Evolutionary conservation across 2,329 filamentous ascomycete genomes (phyloP), one percentile per base, ranked within the genome.

Genomic region (Sarocladiaceae sp.): DNA sequence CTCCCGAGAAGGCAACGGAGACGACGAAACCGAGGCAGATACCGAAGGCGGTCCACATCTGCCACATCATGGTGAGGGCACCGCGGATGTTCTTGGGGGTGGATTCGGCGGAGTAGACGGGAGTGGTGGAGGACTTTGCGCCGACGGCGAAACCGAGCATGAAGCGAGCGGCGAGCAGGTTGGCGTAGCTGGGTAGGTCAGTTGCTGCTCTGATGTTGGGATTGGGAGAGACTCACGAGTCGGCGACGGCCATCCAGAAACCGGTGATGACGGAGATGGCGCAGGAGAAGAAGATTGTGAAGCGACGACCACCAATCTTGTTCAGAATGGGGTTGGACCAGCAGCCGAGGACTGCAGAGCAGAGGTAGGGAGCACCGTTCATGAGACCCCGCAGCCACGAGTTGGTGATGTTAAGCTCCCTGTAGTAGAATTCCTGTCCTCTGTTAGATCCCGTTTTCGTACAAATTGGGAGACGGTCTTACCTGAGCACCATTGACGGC

Each of bases 401-500:
- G 54, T 75, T 62, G 18, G 68, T 44, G 54, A 69, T 64, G 0
- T 56, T 15, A 13, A 70, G 68, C 5, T 65, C 63, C 0, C 50
- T 8, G 10, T 65, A 68, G 39, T 67, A 67, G 11, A 62, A 68
- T 69, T 69, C 57, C 68, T 72, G 47, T 13, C 12, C 1, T 18
- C 13, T 15, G 11, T 25, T 49, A 7, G 5, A 22, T 28, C 26
- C 37, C 47, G 13, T 23, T 6, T 20, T 17, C n/a, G 71, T n/a
- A 66, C 58, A 66, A 26, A 23, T 4, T n/a, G 22, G 28, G n/a
- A 26, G 6, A 57, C n/a, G 78, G 79, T 61, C 76, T 76, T 35
- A 83, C 73, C 56, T 86, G 82, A 3, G 81, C 82, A 33, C 82
- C 82, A 54, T 84, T 84, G 46, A 84, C 80, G 2, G 83, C 82